Conservation (phyloP, 108 stramenopile genomes). For the Phaeodactylum tricornutum region DNA sequence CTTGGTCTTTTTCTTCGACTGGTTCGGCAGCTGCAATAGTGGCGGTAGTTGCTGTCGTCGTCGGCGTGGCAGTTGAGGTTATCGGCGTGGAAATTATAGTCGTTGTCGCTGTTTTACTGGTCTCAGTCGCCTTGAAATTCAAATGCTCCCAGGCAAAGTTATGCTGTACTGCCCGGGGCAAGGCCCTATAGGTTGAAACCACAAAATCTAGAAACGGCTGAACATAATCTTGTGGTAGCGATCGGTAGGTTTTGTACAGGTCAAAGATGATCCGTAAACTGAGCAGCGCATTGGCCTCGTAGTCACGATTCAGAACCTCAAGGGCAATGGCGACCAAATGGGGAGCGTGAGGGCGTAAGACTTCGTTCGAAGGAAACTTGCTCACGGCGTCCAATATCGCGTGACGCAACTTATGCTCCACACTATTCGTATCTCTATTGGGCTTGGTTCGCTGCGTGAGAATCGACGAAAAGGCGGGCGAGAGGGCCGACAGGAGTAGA, state of each 20-base stretch:
- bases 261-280: slow-evolving; percentile 78
- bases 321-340: slow-evolving; percentile 54
- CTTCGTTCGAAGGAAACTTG: slow-evolving; percentile 71
- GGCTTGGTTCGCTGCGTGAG: slow-evolving; percentile 24
- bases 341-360: slow-evolving; percentile 72
- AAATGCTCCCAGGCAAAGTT: slow-evolving; percentile 49
- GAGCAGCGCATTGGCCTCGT: slow-evolving; percentile 79
- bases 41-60: background rate
- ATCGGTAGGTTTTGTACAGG: slow-evolving; percentile 69
- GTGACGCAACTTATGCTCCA: slow-evolving; percentile 51
- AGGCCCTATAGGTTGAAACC: slow-evolving; percentile 33
- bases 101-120: background rate
- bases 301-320: slow-evolving; percentile 56
- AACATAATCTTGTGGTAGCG: slow-evolving; percentile 58
- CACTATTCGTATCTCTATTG: slow-evolving; percentile 9
- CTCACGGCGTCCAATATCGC: slow-evolving; percentile 61
- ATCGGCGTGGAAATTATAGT: background rate
- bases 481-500: slow-evolving; percentile 33
- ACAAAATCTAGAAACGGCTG: slow-evolving; percentile 79
- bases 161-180: slow-evolving; percentile 42
- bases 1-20: too few relatives aligned
- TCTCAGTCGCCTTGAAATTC: background rate
- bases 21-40: background rate
- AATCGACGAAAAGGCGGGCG: slow-evolving; percentile 44
- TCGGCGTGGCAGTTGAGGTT: slow-evolving; percentile 6